These are phyloP conservation scores for Fusarium buxicola DNA, from an alignment of 2,329 filamentous ascomycete species.

Conservation along the genomic window DNA sequence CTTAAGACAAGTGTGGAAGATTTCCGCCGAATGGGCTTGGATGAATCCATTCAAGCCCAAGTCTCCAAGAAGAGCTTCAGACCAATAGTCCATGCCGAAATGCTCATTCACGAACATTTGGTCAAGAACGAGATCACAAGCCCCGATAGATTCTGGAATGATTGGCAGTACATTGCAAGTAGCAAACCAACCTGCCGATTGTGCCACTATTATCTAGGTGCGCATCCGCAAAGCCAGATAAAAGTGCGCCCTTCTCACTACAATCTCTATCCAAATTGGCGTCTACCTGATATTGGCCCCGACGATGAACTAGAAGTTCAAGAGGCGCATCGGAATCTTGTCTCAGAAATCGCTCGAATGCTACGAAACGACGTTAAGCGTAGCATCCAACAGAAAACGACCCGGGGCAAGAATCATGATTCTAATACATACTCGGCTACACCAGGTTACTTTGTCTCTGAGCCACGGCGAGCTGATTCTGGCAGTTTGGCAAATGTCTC, in stretches of 20 bases:
- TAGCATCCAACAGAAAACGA: constrained; percentile 39
- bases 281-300: constrained; percentile 47
- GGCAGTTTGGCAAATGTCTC: no score
- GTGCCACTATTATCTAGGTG: constrained; percentile 48
- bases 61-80: constrained; percentile 25
- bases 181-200: constrained; percentile 53
- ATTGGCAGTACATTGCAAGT: constrained; percentile 49
- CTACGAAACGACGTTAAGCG: constrained; percentile 41
- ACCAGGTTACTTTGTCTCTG: neutral
- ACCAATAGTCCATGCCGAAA: constrained; percentile 49
- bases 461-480: no score
- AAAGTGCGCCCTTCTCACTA: constrained; percentile 44
- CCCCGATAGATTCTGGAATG: constrained; percentile 42
- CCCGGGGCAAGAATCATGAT: constrained; percentile 5
- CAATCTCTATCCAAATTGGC: constrained; percentile 52
- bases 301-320: neutral
- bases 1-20: constrained; percentile 1
- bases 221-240: constrained; percentile 17
- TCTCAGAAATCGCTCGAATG: constrained; percentile 35
- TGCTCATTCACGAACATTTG: constrained; percentile 43
- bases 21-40: constrained; percentile 34
- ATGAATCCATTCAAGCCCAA: constrained; percentile 22
- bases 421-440: constrained; percentile 13
- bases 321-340: constrained; percentile 7
- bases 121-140: neutral